phyloP scores from a whole-genome alignment of 2,329 filamentous ascomycete genomes.

The Diaporthe nobilis region DNA sequence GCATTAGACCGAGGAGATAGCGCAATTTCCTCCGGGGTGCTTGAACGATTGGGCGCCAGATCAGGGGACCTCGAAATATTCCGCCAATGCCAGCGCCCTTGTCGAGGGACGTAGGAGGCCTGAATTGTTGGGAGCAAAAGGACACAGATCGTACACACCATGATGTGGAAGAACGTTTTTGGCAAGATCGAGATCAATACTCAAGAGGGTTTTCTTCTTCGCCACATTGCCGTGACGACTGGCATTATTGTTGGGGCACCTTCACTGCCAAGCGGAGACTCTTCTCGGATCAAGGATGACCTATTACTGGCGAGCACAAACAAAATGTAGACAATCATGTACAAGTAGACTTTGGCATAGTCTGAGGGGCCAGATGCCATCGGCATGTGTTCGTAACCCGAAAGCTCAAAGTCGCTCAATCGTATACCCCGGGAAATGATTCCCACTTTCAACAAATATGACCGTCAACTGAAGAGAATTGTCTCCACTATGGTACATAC shows the following conservation, averaged over 20 bases:
- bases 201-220: neutral
- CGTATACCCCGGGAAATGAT: neutral
- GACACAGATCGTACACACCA: neutral
- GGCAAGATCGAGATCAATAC: neutral
- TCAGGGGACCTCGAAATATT: neutral
- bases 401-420: neutral
- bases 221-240: neutral
- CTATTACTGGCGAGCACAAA: neutral
- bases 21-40: neutral
- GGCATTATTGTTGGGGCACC: neutral
- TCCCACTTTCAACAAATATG: too few species aligned
- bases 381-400: too few species aligned
- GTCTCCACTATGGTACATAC: neutral
- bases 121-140: conserved; percentile 9
- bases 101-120: too few species aligned
- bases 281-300: too few species aligned
- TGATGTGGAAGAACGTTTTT: neutral
- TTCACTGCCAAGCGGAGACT: neutral
- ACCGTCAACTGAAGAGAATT: neutral
- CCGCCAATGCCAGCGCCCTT: neutral
- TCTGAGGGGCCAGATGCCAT: neutral
- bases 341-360: too few species aligned
- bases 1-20: neutral
- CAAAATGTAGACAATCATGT: neutral
- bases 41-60: neutral